phyloP scores from a whole-genome alignment of 1,139 yeast genomes.

The Blastobotrys apis region DNA sequence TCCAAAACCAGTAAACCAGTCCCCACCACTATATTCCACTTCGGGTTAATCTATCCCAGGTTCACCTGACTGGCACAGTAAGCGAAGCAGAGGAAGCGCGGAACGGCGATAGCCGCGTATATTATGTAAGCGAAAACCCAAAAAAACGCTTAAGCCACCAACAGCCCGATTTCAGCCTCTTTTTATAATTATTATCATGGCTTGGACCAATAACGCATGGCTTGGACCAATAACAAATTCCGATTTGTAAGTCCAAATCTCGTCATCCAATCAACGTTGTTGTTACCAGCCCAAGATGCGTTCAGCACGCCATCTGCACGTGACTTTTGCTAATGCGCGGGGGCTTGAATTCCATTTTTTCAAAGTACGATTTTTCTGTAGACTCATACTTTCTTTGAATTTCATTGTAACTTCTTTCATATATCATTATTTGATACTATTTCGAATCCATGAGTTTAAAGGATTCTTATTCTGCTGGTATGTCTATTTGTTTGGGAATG shows the following conservation, averaged over 20 bases:
- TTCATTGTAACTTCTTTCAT: too few species aligned
- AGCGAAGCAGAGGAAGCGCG: not conserved
- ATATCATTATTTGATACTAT: too few species aligned
- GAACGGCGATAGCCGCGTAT: too few species aligned
- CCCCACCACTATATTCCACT: not conserved
- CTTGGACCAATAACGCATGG: too few species aligned
- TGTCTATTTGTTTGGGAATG: not conserved
- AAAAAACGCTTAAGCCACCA: too few species aligned
- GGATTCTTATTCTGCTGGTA: constrained; percentile 11
- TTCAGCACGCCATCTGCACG: constrained; percentile 12
- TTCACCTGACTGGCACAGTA: not conserved
- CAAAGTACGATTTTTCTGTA: too few species aligned
- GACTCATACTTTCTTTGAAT: too few species aligned
- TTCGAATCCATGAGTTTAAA: not conserved
- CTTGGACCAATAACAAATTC: not conserved
- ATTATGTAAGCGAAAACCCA: too few species aligned
- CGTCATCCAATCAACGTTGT: not conserved
- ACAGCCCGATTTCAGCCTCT: too few species aligned
- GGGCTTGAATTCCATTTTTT: too few species aligned
- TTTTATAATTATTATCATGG: too few species aligned
- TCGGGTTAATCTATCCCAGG: constrained; percentile 5
- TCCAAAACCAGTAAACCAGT: constrained; percentile 4
- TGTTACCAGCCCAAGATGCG: not conserved
- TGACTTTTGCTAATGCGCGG: constrained; percentile 12
- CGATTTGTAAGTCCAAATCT: not conserved